Evolutionary conservation across 176 grass and related monocot genomes (phyloP), one percentile per base, ranked within the genome.

Genomic region (Carex littledalei): DNA sequence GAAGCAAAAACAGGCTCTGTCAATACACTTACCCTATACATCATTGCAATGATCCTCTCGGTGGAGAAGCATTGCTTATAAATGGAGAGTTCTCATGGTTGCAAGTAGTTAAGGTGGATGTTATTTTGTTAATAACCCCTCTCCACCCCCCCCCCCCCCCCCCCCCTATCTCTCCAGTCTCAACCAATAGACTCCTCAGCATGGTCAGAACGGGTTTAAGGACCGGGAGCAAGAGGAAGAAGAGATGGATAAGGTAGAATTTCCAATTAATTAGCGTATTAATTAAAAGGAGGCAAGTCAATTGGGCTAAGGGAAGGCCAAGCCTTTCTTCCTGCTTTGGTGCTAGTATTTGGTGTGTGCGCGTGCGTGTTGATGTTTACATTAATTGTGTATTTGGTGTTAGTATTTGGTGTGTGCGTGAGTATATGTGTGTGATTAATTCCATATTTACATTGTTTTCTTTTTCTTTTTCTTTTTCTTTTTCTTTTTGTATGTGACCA

Each of bases 311-410:
- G 88, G 91, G 91, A 90, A 92, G 91, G 91, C 86, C 79, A 92
- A 90, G 88, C 91, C 91, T 92, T 92, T 92, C 91, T 92, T 92
- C 88, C 88, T 87, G 86, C 86, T 90, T 88, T 87, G 49, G 59
- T 82, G 58, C 82, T 7, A 4, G 16, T 58, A 9, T 80, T 60
- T 31, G 1, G 57, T 81, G 22, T 56, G 73, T 34, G 78, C 56
- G 22, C 52, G 72, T 22, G 77, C 32, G 47, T 82, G 60, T 32
- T 49, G 17, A 17, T 82, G 29, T 29, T 29, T 29, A 29, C 29
- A 29, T 39, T 39, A 6, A 39, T 39, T 39, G 37, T 39, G 37
- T 39, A 39, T 39, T 39, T 39, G 37, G 22, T 55, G 72, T 22
- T 35, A 35, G 34, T 35, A 35, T 35, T 35, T 35, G 34, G 78